These are phyloP conservation scores for Aureobasidium mangrovei DNA, from an alignment of 2,329 filamentous ascomycete genomes.

Conservation along the genomic window DNA sequence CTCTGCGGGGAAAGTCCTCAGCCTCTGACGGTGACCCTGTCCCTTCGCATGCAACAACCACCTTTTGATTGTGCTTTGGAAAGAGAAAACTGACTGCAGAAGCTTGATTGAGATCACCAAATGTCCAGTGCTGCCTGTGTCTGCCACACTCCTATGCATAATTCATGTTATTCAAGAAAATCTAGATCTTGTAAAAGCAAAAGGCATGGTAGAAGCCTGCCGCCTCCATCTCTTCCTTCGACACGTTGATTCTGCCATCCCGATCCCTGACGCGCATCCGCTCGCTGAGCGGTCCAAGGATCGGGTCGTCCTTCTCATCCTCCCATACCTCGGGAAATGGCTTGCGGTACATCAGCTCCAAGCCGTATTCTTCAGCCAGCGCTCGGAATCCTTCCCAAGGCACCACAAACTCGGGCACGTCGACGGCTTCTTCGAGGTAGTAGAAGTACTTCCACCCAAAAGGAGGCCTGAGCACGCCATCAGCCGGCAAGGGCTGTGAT, in stretches of 20 bases:
- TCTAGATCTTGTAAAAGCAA: constrained; percentile 88
- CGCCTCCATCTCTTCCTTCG: constrained; percentile 84
- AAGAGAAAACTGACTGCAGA: too few species aligned
- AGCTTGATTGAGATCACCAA: too few species aligned
- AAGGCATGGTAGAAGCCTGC: constrained; percentile 86
- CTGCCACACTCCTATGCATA: too few species aligned
- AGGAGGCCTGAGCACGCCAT: constrained; percentile 86
- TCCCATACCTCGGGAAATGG: constrained; percentile 87
- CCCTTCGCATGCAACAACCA: too few species aligned
- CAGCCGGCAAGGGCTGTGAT: constrained; percentile 51
- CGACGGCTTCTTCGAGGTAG: constrained; percentile 90
- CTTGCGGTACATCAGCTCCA: constrained; percentile 90
- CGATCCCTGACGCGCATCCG: constrained; percentile 87
- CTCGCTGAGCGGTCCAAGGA: constrained; percentile 77
- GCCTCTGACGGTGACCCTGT: too few species aligned
- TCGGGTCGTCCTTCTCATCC: constrained; percentile 75
- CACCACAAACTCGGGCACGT: constrained; percentile 95
- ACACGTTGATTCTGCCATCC: constrained; percentile 59
- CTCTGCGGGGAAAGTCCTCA: too few species aligned
- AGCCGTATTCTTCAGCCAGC: constrained; percentile 90
- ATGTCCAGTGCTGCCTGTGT: too few species aligned
- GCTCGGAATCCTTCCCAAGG: constrained; percentile 97
- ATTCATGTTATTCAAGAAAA: too few species aligned
- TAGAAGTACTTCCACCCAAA: constrained; percentile 99
- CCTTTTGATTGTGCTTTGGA: too few species aligned